phyloP scores from a whole-genome alignment of 83 land plant species.

The Thuja plicata region DNA sequence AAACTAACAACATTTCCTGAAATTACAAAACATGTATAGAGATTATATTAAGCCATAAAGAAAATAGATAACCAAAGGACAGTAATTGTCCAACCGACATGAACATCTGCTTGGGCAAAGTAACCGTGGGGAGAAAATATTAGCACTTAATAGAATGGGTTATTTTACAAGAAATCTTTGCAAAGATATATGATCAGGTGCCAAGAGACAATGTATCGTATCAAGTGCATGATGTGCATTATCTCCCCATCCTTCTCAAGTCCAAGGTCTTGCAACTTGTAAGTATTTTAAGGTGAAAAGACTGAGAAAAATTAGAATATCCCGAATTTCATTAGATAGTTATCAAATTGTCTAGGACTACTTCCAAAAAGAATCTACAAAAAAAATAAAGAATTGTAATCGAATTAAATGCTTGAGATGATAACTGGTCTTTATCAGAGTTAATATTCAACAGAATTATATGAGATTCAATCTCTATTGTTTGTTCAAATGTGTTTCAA shows the following conservation, averaged over 20 bases:
- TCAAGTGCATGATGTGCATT: too few species aligned
- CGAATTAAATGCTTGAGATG: background rate
- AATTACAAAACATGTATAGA: background rate
- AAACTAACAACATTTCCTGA: background rate
- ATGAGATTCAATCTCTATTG: background rate
- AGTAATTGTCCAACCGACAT: conserved; percentile 96
- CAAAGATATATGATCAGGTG: conserved; percentile 78
- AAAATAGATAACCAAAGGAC: background rate
- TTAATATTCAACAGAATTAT: background rate
- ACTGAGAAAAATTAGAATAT: too few species aligned
- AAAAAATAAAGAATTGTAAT: background rate
- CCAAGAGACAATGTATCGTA: conserved; percentile 67
- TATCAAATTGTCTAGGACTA: too few species aligned
- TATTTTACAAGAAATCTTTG: conserved; percentile 73
- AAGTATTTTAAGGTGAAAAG: too few species aligned
- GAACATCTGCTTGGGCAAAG: conserved; percentile 90
- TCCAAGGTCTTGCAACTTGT: too few species aligned
- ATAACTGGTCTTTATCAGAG: background rate
- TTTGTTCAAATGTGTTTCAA: background rate
- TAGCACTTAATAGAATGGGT: conserved; percentile 79
- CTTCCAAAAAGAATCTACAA: too few species aligned
- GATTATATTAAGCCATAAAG: background rate
- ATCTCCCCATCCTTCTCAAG: too few species aligned
- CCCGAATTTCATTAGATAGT: too few species aligned
- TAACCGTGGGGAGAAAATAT: conserved; percentile 91